Conservation (phyloP, 1,284 basidiomycete genomes). For the Waitea zeae region DNA sequence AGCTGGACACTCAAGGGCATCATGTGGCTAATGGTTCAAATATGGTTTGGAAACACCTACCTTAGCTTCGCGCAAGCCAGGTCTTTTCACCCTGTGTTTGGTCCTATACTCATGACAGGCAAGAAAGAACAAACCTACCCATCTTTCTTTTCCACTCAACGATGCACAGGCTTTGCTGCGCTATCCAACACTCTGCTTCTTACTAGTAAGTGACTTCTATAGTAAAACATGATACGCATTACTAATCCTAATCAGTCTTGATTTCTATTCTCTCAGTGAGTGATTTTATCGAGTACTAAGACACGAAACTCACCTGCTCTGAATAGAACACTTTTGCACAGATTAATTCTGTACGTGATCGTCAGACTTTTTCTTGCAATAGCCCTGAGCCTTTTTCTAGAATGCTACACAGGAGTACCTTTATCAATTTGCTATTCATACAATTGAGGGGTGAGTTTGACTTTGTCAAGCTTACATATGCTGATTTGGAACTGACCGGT, state of each 20-base stretch:
- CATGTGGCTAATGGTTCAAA: conserved; percentile 67
- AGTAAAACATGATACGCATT: background rate
- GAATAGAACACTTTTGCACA: conserved; percentile 69
- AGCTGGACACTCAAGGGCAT: conserved; percentile 55
- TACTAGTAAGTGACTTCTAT: conserved; percentile 40
- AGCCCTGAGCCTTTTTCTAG: conserved; percentile 16
- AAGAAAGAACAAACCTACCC: too few relatives aligned
- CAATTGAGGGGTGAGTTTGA: conserved; percentile 89
- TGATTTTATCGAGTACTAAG: too few relatives aligned
- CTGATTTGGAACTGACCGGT: conserved; percentile 20
- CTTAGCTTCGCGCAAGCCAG: conserved; percentile 51
- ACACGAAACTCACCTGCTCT: too few relatives aligned
- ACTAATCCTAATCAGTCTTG: conserved; percentile 33
- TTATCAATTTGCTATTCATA: conserved; percentile 75
- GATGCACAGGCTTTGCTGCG: conserved; percentile 73
- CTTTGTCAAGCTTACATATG: conserved; percentile 21
- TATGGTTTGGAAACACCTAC: conserved; percentile 73
- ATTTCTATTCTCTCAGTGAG: conserved; percentile 80
- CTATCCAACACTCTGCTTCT: conserved; percentile 64
- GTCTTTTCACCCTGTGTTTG: conserved; percentile 72
- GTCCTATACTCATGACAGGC: conserved; percentile 77
- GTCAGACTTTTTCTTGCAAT: conserved; percentile 3
- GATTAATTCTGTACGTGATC: conserved; percentile 49
- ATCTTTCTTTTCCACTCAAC: too few relatives aligned
- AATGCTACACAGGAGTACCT: conserved; percentile 81